Evolutionary conservation across 2,329 filamentous ascomycete genomes (phyloP).

Genomic region (Ophiostoma sp.): DNA sequence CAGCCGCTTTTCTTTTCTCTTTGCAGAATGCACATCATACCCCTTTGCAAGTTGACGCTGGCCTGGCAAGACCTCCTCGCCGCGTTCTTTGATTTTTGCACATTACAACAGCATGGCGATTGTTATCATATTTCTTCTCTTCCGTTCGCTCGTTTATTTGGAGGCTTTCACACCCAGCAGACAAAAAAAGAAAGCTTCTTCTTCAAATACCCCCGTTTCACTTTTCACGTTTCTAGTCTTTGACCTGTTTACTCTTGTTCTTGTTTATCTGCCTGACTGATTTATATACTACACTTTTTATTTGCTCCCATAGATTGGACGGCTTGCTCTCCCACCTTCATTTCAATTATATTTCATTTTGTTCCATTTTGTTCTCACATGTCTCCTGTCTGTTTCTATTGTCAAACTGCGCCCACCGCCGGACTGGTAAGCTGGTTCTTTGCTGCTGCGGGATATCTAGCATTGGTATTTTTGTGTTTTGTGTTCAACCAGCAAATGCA

Average conservation of each 20-base stretch:
- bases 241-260: not conserved
- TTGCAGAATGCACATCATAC: slow-evolving; percentile 19
- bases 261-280: not conserved
- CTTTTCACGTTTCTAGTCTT: not conserved
- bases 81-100: not conserved
- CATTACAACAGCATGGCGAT: slow-evolving; percentile 21
- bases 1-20: slow-evolving; percentile 8
- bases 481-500: not conserved
- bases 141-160: slow-evolving; percentile 6
- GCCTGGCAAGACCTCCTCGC: not conserved
- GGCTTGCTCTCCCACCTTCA: slow-evolving; percentile 15
- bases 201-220: slow-evolving; percentile 16
- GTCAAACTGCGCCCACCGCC: slow-evolving; percentile 9
- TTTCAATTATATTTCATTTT: not conserved
- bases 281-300: slow-evolving; percentile 8
- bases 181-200: slow-evolving; percentile 14
- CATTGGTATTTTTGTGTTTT: not conserved
- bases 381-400: not conserved
- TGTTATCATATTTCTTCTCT: slow-evolving; percentile 18
- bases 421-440: slow-evolving; percentile 4
- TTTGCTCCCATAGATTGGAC: slow-evolving; percentile 22
- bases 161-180: slow-evolving; percentile 10
- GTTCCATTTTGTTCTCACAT: not conserved
- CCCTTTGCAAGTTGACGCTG: slow-evolving; percentile 8
- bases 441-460: not conserved